Conservation (phyloP, 371 early-diverging fungal species). For the Fennellomyces sp. region DNA sequence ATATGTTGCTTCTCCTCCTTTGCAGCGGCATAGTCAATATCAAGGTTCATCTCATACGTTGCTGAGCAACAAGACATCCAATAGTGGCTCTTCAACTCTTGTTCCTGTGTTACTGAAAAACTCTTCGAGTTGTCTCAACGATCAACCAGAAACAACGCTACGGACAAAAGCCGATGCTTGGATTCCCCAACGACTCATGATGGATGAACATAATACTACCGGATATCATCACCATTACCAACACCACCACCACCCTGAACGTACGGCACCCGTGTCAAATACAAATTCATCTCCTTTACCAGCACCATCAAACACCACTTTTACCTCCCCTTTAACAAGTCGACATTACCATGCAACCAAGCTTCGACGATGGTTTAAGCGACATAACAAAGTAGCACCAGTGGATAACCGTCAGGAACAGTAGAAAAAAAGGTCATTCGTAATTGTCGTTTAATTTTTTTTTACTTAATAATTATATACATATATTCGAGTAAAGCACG, state of each 20-base stretch:
- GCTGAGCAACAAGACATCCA: background rate
- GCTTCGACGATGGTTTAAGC: conserved; percentile 19
- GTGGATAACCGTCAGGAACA: too few relatives aligned
- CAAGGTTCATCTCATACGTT: background rate
- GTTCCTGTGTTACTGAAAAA: conserved; percentile 10
- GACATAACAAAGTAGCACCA: conserved; percentile 15
- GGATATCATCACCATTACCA: conserved; percentile 1
- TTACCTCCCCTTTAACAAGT: background rate
- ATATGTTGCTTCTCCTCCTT: background rate
- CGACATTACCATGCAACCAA: conserved; percentile 5
- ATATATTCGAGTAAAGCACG: too few relatives aligned
- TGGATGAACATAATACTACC: background rate
- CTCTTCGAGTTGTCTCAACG: conserved; percentile 16
- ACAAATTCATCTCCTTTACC: background rate
- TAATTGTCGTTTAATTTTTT: too few relatives aligned
- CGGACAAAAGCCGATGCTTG: conserved; percentile 28
- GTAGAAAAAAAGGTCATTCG: too few relatives aligned
- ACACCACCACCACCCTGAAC: background rate
- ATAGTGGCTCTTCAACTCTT: background rate
- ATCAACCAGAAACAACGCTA: background rate
- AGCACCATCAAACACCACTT: background rate
- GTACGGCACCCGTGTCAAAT: background rate
- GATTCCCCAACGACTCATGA: conserved; percentile 8
- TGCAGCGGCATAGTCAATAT: background rate
- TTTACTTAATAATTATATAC: too few relatives aligned